These are phyloP conservation scores for Ophiosphaerella narmari DNA, from an alignment of 2,329 filamentous ascomycete species.

Conservation along the genomic window DNA sequence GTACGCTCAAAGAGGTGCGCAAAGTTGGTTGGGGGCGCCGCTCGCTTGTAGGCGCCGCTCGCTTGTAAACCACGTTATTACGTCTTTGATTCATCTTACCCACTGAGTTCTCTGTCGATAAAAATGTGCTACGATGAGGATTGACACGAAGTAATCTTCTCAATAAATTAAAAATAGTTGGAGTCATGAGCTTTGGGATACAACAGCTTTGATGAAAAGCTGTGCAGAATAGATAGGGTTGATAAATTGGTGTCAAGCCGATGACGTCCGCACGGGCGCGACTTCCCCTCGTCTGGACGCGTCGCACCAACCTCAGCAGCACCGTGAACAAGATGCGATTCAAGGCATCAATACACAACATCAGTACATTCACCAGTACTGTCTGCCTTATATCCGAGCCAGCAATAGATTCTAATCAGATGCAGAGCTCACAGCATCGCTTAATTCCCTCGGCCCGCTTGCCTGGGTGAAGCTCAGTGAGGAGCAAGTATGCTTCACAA, in stretches of 20 bases:
- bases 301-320: slow-evolving; percentile 25
- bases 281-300: slow-evolving; percentile 16
- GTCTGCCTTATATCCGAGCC: slow-evolving; percentile 8
- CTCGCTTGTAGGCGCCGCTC: no score
- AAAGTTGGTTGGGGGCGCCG: no score
- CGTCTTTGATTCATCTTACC: no score
- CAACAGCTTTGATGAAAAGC: no score
- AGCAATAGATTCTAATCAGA: slow-evolving; percentile 1
- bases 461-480: slow-evolving; percentile 90
- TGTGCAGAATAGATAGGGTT: neutral
- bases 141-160: no score
- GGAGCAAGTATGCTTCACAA: slow-evolving; percentile 87
- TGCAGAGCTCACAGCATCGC: slow-evolving; percentile 65
- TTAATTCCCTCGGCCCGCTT: slow-evolving; percentile 74
- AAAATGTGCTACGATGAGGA: no score
- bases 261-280: slow-evolving; percentile 15
- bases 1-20: no score
- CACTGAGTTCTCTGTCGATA: no score
- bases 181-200: no score
- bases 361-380: slow-evolving; percentile 58
- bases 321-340: slow-evolving; percentile 53
- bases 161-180: no score
- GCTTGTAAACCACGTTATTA: no score
- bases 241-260: neutral
- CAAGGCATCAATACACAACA: slow-evolving; percentile 57